A percentile compares a stretch with the other conserved stretches of the same genome.
Conservation (phyloP, 106 monocot species). For the Dioscorea alata region DNA sequence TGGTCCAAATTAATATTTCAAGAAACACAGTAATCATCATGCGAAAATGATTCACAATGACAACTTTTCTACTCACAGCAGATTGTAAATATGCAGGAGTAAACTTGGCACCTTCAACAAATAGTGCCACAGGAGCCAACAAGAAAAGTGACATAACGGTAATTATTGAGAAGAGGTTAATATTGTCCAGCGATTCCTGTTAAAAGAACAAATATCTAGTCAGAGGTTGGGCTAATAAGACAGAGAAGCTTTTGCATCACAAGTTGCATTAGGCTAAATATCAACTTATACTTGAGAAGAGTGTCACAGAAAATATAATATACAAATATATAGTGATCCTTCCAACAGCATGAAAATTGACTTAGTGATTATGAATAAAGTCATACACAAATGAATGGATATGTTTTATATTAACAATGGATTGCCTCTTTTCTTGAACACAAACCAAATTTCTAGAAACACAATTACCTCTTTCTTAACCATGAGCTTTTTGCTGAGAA, state of each 20-base stretch:
- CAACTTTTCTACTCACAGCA: slow-evolving; percentile 32
- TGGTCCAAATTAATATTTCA: not conserved
- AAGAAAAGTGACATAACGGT: slow-evolving; percentile 69
- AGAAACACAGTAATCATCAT: not conserved
- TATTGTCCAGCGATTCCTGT: slow-evolving; percentile 81
- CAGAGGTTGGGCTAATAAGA: not conserved
- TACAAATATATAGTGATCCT: too few species aligned
- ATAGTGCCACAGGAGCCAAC: slow-evolving; percentile 42
- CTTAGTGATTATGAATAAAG: too few species aligned
- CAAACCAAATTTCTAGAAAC: slow-evolving; percentile 15
- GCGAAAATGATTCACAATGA: not conserved
- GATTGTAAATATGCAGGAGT: slow-evolving; percentile 51
- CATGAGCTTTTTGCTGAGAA: slow-evolving; percentile 91
- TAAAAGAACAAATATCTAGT: not conserved
- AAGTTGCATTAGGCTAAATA: too few species aligned
- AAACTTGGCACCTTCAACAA: slow-evolving; percentile 60
- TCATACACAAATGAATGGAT: not conserved
- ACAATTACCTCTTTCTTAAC: slow-evolving; percentile 67
- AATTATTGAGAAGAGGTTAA: slow-evolving; percentile 65
- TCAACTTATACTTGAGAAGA: too few species aligned
- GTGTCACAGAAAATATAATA: too few species aligned
- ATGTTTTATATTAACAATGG: not conserved
- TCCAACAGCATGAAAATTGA: too few species aligned
- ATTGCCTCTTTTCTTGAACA: slow-evolving; percentile 67
- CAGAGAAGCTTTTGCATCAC: not conserved